A percentile compares a stretch with the other conserved stretches of the same genome.
These are phyloP conservation scores for Solanum sejunctum DNA, from an alignment of 257 asterid species.

Conservation along the genomic window DNA sequence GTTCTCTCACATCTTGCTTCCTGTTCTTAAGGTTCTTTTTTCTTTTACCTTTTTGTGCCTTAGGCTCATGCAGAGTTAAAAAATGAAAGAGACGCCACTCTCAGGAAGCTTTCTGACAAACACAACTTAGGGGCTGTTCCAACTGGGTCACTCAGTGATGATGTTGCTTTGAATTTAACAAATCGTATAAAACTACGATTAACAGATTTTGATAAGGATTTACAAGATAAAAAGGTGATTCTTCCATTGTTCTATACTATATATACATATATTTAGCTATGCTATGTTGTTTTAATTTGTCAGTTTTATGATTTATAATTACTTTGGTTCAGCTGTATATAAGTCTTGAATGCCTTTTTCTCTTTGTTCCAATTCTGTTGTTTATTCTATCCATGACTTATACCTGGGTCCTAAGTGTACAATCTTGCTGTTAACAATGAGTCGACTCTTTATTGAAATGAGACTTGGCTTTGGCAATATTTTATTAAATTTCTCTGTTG, in stretches of 20 bases:
- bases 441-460: not conserved
- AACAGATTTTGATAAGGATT: slow-evolving; percentile 40
- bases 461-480: not conserved
- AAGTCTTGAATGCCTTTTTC: not conserved
- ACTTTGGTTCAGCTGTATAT: not conserved
- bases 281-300: not conserved
- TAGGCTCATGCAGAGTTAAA: slow-evolving; percentile 59
- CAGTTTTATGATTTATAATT: not conserved
- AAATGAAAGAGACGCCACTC: slow-evolving; percentile 51
- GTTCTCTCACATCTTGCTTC: slow-evolving; percentile 3
- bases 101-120: slow-evolving; percentile 42
- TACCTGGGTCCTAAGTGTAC: not conserved
- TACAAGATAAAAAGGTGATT: slow-evolving; percentile 65
- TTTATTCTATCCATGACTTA: not conserved
- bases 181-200: slow-evolving; percentile 49
- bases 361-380: not conserved
- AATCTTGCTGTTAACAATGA: not conserved
- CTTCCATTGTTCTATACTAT: not conserved
- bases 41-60: slow-evolving; percentile 5
- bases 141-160: slow-evolving; percentile 50
- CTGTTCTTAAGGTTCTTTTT: slow-evolving; percentile 2
- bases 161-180: slow-evolving; percentile 55
- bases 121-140: slow-evolving; percentile 72
- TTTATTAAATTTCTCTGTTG: not conserved
- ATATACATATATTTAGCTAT: not conserved